Evolutionary conservation across 768 basidiomycete genomes (phyloP).

Genomic region (Boletus sensibilis): DNA sequence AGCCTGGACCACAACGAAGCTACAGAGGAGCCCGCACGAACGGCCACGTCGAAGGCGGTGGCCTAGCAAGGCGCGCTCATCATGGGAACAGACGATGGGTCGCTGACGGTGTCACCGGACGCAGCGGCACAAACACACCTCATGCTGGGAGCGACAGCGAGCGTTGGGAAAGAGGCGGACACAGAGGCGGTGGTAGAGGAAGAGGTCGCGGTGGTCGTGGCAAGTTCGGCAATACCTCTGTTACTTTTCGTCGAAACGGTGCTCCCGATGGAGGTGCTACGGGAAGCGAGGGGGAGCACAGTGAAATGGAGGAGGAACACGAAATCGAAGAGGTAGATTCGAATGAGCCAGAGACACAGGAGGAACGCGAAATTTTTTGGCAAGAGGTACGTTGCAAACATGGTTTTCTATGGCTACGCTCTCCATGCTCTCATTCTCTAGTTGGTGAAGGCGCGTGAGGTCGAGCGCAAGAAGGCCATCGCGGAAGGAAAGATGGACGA

Average conservation of each 20-base stretch:
- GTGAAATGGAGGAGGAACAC: constrained; percentile 34
- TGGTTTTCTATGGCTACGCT: constrained; percentile 9
- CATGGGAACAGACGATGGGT: constrained; percentile 65
- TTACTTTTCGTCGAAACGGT: constrained; percentile 33
- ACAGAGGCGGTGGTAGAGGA: constrained; percentile 50
- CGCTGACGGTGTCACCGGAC: constrained; percentile 37
- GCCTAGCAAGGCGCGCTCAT: constrained; percentile 28
- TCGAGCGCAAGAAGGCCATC: constrained; percentile 71
- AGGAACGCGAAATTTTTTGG: constrained; percentile 68
- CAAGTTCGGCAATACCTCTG: constrained; percentile 43
- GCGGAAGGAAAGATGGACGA: constrained; percentile 86
- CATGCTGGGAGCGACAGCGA: constrained; percentile 45
- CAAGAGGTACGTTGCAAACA: constrained; percentile 56
- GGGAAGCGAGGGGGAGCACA: constrained; percentile 36
- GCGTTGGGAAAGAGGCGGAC: constrained; percentile 63
- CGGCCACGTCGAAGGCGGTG: constrained; percentile 21
- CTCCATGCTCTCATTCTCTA: constrained; percentile 31
- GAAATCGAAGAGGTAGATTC: constrained; percentile 39
- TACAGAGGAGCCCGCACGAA: constrained; percentile 24
- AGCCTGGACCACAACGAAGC: constrained; percentile 19
- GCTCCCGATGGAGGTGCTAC: constrained; percentile 30
- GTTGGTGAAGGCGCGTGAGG: constrained; percentile 74
- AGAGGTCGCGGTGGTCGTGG: constrained; percentile 38
- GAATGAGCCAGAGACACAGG: constrained; percentile 53
- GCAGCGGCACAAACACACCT: constrained; percentile 36